Evolutionary conservation across 2,329 filamentous ascomycete genomes (phyloP).

Genomic region (Nemania serpens): DNA sequence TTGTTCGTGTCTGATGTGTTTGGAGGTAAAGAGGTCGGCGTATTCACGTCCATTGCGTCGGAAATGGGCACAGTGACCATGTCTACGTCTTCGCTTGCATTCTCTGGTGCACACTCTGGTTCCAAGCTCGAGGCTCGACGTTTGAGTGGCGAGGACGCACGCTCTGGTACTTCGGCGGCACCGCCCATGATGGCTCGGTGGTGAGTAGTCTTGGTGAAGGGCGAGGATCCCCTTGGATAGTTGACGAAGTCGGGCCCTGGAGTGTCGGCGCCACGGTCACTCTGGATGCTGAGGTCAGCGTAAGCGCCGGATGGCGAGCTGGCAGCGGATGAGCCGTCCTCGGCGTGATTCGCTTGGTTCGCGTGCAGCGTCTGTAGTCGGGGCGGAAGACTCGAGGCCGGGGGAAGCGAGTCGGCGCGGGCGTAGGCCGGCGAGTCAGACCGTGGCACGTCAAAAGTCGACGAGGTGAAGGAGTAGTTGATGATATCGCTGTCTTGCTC

Average conservation of each 20-base stretch:
- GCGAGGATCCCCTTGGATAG: slow-evolving; percentile 55
- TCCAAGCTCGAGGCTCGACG: slow-evolving; percentile 67
- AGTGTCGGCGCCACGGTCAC: slow-evolving; percentile 55
- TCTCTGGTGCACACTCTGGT: slow-evolving; percentile 46
- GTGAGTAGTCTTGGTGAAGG: slow-evolving; percentile 53
- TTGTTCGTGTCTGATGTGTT: slow-evolving; percentile 9
- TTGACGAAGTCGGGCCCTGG: slow-evolving; percentile 46
- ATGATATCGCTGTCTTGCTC: slow-evolving; percentile 54
- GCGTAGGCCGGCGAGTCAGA: slow-evolving; percentile 42
- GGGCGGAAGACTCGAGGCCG: slow-evolving; percentile 57
- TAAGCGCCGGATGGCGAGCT: slow-evolving; percentile 63
- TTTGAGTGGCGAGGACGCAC: slow-evolving; percentile 69
- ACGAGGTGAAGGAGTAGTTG: slow-evolving; percentile 55
- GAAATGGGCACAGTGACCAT: slow-evolving; percentile 45
- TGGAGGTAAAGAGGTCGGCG: slow-evolving; percentile 8
- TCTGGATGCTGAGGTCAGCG: slow-evolving; percentile 61
- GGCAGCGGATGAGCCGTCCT: slow-evolving; percentile 59
- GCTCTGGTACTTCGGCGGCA: slow-evolving; percentile 60
- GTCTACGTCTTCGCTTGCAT: slow-evolving; percentile 52
- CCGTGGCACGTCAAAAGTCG: slow-evolving; percentile 45
- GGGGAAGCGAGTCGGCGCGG: slow-evolving; percentile 44
- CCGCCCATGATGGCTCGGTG: slow-evolving; percentile 63
- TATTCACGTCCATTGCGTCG: slow-evolving; percentile 25
- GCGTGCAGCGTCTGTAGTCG: slow-evolving; percentile 59
- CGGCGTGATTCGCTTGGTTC: slow-evolving; percentile 47